A percentile compares a stretch with the other conserved stretches of the same genome.
Conservation (phyloP, 345 rosid species). For the Raphanus raphanistrum region DNA sequence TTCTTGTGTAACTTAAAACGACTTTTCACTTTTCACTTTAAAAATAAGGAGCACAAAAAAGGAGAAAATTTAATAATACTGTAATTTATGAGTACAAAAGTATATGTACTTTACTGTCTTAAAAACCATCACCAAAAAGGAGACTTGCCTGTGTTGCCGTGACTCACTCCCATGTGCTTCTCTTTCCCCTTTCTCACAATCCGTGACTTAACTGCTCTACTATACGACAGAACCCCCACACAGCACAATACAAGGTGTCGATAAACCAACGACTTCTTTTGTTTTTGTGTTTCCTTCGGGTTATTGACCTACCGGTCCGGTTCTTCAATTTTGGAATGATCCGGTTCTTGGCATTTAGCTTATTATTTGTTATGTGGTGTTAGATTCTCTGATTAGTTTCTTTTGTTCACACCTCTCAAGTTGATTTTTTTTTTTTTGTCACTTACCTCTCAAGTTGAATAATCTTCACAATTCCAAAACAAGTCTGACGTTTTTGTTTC, state of each 20-base stretch:
- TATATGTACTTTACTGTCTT: background rate
- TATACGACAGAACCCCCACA: slow-evolving; percentile 15
- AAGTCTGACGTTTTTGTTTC: background rate
- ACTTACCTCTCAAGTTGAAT: background rate
- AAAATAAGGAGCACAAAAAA: too few species aligned
- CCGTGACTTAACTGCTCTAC: slow-evolving; percentile 30
- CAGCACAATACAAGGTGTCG: slow-evolving; percentile 9
- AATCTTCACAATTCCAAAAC: background rate
- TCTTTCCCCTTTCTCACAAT: slow-evolving; percentile 12
- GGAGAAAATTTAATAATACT: too few species aligned
- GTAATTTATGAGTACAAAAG: too few species aligned
- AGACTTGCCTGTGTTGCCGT: slow-evolving; percentile 32
- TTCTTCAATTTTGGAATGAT: background rate
- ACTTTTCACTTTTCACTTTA: too few species aligned
- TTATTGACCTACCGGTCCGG: slow-evolving; percentile 13
- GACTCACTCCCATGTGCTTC: slow-evolving; percentile 39
- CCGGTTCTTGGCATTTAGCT: too few species aligned
- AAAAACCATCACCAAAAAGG: slow-evolving; percentile 28
- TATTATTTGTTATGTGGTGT: slow-evolving; percentile 18
- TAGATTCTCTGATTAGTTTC: slow-evolving; percentile 9
- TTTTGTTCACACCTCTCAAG: slow-evolving; percentile 12
- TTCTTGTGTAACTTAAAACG: too few species aligned
- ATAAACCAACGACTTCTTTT: slow-evolving; percentile 22
- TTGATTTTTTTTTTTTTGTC: background rate
- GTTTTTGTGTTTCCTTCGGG: slow-evolving; percentile 2